Conservation (phyloP, 306 rosid genomes). For the Lathyrus tuberosus region DNA sequence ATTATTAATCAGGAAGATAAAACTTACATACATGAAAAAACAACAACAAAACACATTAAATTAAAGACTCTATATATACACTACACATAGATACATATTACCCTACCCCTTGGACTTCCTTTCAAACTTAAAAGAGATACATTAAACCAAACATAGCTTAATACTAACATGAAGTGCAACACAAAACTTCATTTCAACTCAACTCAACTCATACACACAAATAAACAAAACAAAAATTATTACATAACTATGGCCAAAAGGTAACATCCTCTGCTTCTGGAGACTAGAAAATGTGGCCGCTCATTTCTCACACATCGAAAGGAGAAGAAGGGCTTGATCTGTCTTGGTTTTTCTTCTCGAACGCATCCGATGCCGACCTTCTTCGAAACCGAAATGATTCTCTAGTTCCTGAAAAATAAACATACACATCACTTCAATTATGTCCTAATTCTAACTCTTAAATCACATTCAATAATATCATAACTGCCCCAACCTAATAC, state of each 20-base stretch:
- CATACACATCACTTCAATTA: background rate
- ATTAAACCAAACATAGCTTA: background rate
- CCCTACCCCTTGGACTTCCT: conserved; percentile 35
- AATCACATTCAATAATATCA: background rate
- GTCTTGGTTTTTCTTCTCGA: conserved; percentile 54
- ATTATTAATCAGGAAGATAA: conserved; percentile 34
- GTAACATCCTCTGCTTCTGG: conserved; percentile 6
- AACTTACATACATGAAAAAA: conserved; percentile 13
- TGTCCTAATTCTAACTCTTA: no score
- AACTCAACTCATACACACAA: conserved; percentile 23
- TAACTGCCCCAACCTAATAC: conserved; percentile 27
- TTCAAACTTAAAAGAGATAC: background rate
- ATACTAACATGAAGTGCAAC: conserved; percentile 25
- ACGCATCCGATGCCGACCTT: conserved; percentile 72
- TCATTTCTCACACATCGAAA: conserved; percentile 68
- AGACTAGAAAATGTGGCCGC: conserved; percentile 3
- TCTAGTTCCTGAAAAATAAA: conserved; percentile 51
- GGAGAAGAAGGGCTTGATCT: conserved; percentile 67
- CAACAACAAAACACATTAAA: background rate
- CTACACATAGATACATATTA: conserved; percentile 35
- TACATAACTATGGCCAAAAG: conserved; percentile 31
- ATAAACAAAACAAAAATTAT: conserved; percentile 37
- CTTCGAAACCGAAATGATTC: conserved; percentile 73
- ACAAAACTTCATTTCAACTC: conserved; percentile 16
- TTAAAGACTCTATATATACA: conserved; percentile 28